Evolutionary conservation across 495 filamentous ascomycete genomes (phyloP).

Genomic region (Ramalina intermedia): DNA sequence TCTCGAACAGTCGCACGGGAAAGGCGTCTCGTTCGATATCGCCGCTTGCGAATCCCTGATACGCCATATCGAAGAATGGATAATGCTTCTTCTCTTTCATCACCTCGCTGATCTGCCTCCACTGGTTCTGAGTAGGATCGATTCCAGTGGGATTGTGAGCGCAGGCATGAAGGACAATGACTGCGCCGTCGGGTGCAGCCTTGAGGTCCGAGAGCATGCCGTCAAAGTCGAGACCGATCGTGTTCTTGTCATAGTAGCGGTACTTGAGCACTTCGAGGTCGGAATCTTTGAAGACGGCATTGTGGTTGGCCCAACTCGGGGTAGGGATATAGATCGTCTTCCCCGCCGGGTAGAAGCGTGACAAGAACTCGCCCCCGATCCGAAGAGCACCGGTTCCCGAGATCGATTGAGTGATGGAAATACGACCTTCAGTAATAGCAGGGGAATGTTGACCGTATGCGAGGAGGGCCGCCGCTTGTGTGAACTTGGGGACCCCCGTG

Average conservation of each 20-base stretch:
- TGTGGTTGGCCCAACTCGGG: slow-evolving; percentile 97
- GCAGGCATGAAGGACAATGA: slow-evolving; percentile 90
- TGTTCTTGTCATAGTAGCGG: slow-evolving; percentile 97
- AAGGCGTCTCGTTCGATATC: slow-evolving; percentile 88
- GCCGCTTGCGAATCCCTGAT: slow-evolving; percentile 94
- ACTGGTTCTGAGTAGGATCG: slow-evolving; percentile 85
- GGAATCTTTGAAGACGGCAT: slow-evolving; percentile 87
- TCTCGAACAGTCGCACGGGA: slow-evolving; percentile 78
- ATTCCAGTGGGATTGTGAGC: slow-evolving; percentile 98
- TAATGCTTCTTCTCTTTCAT: slow-evolving; percentile 84
- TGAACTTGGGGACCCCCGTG: slow-evolving; percentile 87
- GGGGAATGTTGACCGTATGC: slow-evolving; percentile 75
- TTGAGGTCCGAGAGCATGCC: slow-evolving; percentile 87
- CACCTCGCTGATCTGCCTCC: slow-evolving; percentile 80
- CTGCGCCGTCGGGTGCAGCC: slow-evolving; percentile 68
- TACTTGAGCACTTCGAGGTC: slow-evolving; percentile 84
- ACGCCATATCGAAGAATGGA: slow-evolving; percentile 99
- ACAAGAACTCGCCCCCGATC: slow-evolving; percentile 85
- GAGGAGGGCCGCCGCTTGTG: slow-evolving; percentile 74
- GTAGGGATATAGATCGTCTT: slow-evolving; percentile 94
- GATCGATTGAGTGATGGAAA: slow-evolving; percentile 94
- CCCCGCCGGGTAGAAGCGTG: slow-evolving; percentile 71
- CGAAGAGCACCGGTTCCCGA: slow-evolving; percentile 92
- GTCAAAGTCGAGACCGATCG: slow-evolving; percentile 93
- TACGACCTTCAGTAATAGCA: slow-evolving; percentile 57